These are phyloP conservation scores for Pistacia integerrima DNA, from an alignment of 345 rosid genomes.

Conservation along the genomic window DNA sequence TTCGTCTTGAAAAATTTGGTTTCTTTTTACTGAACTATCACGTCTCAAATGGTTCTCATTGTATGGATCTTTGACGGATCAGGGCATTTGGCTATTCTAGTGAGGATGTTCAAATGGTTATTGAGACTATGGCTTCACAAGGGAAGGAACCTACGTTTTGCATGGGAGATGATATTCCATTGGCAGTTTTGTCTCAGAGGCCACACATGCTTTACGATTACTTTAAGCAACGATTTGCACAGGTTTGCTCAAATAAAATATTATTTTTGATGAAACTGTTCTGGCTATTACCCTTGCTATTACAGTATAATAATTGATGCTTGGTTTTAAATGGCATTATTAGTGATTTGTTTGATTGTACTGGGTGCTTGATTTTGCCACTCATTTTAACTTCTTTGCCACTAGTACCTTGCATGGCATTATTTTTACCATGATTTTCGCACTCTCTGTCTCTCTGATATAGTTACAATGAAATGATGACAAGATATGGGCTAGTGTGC, in stretches of 20 bases:
- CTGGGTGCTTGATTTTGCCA: not conserved
- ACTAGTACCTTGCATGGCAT: not conserved
- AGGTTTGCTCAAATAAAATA: constrained; percentile 47
- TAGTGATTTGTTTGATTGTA: not conserved
- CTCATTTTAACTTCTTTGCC: not conserved
- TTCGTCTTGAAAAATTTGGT: not conserved
- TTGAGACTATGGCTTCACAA: constrained; percentile 94
- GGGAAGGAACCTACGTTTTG: constrained; percentile 99
- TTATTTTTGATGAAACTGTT: not conserved
- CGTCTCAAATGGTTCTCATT: constrained; percentile 15
- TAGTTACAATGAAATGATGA: not conserved
- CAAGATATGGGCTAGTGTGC: not conserved
- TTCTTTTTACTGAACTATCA: constrained; percentile 8
- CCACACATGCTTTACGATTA: constrained; percentile 95
- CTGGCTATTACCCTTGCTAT: not conserved
- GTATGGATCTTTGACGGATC: constrained; percentile 30
- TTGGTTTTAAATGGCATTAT: not conserved
- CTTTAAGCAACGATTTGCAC: constrained; percentile 99
- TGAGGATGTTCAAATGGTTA: constrained; percentile 99
- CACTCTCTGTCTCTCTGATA: not conserved
- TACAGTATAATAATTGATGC: not conserved
- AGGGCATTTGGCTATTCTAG: constrained; percentile 99
- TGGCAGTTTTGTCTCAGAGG: constrained; percentile 84
- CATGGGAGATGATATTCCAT: constrained; percentile 94
- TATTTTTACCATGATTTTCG: not conserved